Base-by-base conservation (phyloP, 345 rosid species). In the Crucihimalaya himalaica region DNA sequence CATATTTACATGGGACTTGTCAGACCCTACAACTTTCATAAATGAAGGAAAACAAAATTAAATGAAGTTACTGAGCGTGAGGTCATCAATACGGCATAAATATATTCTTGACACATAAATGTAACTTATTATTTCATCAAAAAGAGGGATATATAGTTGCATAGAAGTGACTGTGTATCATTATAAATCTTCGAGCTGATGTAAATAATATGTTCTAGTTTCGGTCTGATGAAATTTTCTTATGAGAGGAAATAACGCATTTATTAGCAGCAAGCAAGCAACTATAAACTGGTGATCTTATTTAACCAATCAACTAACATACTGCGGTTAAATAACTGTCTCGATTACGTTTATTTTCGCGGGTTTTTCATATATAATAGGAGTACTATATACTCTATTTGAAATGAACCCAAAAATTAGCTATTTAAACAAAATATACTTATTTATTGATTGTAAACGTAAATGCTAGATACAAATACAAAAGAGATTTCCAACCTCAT, bases 211-310 rank as follows among this genome's bases (percentile, higher is more conserved):
- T 27, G 3, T 31, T 7, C 34, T 31, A 31, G 34, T 71, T 29
- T 43, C 55, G 56, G 64, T 63, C 43, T 73, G 65, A 73, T 32
- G 39, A 32, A 54, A 54, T 4, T 53, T 63, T 63, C 15, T 16
- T 32, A 28, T 12, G 70, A 13, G 42, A 40, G n/a, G 25, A 53
- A 19, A 23, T 54, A 54, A 32, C 57, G 60, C 58, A 73, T 73
- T 73, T 55, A 64, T 55, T 55, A 45, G 8, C 40, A 55, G 4
- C 70, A 53, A 63, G 63, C 37, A 53, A 63, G 71, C 58, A 72
- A 72, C 76, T 20, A 53, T 42, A 63, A 61, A 29, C 2, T 50
- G 9, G 56, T 31, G 45, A 31, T 40, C 61, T 42, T 53, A 42
- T 42, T 52, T 29, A 29, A 65, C 42, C 55, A 29, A 31, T 53